Evolutionary conservation across 176 grass and related monocot species (phyloP).

Genomic region (Carex scoparia): DNA sequence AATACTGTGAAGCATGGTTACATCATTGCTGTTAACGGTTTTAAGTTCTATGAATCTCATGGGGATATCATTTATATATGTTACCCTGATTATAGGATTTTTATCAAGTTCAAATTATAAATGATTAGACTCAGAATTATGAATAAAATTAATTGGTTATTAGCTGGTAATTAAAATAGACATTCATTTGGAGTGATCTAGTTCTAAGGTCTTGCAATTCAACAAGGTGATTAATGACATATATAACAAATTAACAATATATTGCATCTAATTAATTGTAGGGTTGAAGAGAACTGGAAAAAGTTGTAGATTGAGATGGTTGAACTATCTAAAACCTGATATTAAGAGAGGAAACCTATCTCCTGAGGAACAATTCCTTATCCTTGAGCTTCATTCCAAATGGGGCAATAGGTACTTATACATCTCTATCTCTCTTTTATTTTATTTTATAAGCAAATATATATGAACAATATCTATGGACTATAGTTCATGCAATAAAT

Average conservation of each 20-base stretch:
- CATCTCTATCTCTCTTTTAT: not conserved
- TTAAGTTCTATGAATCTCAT: not conserved
- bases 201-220: not conserved
- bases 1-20: not conserved
- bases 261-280: not conserved
- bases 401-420: conserved; percentile 67
- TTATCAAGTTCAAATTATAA: not conserved
- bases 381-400: conserved; percentile 92
- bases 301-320: conserved; percentile 81
- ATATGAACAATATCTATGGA: too few species aligned
- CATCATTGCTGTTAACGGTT: not conserved
- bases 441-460: not conserved
- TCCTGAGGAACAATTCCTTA: conserved; percentile 80
- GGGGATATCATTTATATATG: not conserved
- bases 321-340: conserved; percentile 91
- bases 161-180: not conserved
- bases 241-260: not conserved
- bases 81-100: not conserved
- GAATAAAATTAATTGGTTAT: not conserved
- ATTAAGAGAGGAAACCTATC: conserved; percentile 79
- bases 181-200: not conserved
- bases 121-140: not conserved
- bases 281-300: conserved; percentile 91
- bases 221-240: not conserved
- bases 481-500: not conserved